Conservation (phyloP, 208 protist genomes). For the Acanthamoeba lenticulata region DNA sequence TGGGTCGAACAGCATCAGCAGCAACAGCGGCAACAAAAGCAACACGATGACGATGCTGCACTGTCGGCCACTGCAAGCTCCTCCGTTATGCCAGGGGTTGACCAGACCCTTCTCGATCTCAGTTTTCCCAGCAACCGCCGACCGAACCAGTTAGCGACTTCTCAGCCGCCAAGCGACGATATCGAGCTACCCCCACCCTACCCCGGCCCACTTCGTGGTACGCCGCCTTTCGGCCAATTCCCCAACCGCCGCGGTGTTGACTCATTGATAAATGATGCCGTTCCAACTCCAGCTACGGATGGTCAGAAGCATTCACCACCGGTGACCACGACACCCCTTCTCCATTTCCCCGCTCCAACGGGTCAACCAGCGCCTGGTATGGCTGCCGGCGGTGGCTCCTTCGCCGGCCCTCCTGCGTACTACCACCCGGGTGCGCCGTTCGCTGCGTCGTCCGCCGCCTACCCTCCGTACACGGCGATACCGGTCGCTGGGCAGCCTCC, state of each 20-base stretch:
- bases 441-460: not conserved
- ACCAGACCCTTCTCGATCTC: not conserved
- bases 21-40: not conserved
- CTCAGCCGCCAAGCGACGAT: not conserved
- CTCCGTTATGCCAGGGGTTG: not conserved
- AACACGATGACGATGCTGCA: not conserved
- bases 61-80: not conserved
- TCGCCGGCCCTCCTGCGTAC: too few species aligned
- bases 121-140: not conserved
- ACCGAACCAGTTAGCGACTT: not conserved
- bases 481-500: not conserved
- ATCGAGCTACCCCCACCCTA: constrained; percentile 38
- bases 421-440: not conserved
- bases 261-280: too few species aligned
- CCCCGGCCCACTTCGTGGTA: not conserved
- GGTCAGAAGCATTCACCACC: not conserved
- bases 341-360: not conserved
- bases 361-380: too few species aligned
- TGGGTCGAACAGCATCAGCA: constrained; percentile 59
- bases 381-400: too few species aligned
- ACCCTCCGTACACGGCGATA: not conserved
- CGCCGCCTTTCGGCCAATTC: too few species aligned
- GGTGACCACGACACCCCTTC: not conserved
- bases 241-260: too few species aligned
- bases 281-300: too few species aligned